Base-by-base conservation (phyloP, 257 asterid species). In the Solanum appendiculatum region DNA sequence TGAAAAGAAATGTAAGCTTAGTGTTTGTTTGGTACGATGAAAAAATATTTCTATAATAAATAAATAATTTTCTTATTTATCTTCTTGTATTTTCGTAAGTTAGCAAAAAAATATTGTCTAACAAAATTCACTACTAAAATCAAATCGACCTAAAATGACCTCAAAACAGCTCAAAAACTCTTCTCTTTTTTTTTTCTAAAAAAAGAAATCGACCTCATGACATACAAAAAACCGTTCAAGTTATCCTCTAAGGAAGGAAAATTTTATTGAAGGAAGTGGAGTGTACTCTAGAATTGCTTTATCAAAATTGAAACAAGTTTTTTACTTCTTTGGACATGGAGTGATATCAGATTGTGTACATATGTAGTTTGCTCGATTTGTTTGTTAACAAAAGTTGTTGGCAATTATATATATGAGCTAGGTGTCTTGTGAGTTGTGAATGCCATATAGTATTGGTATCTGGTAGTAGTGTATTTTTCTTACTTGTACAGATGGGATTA, bases 81-180 rank as follows among this genome's bases (percentile, higher is more conserved):
- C 25, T 63, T n/a, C 0, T n/a, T 16, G 0, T 2, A 8, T 63
- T 3, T 3, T n/a, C 5, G 31, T n/a, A n/a, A 10, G 15, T 0
- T n/a, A 60, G 25, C 9, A 21, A 9, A 63, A 18, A n/a, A 63
- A 10, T n/a, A 63, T 9, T 63, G 16, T 63, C n/a, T 1, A 60
- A 60, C 69, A 60, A n/a, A 60, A 63, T 63, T 60, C 6, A 60
- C 14, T 60, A 60, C 13, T 3, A 23, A 60, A 60, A n/a, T 60
- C 68, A 23, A 60, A 60, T 9, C 15, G 29, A 60, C 3, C 15
- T 23, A 23, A 63, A n/a, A 21, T 21, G 27, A 21, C 12, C 27
- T 56, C 66, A n/a, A n/a, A n/a, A n/a, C n/a, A n/a, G n/a, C n/a
- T n/a, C n/a, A n/a, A n/a, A n/a, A n/a, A n/a, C n/a, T n/a, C n/a